phyloP scores from a whole-genome alignment of 805 yeast genomes.

The Nakazawaea anatomiae region DNA sequence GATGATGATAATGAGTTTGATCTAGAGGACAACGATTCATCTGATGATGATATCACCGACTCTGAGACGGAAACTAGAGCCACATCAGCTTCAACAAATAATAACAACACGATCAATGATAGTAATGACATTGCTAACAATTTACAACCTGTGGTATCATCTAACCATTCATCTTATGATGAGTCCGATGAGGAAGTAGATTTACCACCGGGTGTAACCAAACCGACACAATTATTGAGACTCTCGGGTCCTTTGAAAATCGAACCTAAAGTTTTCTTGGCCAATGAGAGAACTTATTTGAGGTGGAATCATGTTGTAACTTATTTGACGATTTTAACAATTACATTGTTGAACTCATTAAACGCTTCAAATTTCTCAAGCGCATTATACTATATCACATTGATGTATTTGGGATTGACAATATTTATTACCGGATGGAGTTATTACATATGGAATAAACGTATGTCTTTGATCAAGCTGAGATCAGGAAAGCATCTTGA shows the following conservation, averaged over 20 bases:
- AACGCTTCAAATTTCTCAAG: conserved; percentile 55
- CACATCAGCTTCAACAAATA: neutral
- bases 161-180: conserved; percentile 14
- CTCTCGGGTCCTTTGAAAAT: conserved; percentile 90
- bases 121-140: neutral
- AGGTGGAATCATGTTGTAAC: conserved; percentile 91
- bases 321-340: conserved; percentile 77
- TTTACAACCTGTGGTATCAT: neutral
- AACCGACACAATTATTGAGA: conserved; percentile 73
- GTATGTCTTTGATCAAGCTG: conserved; percentile 68
- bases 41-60: conserved; percentile 24
- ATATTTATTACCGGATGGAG: conserved; percentile 88
- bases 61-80: neutral
- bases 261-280: conserved; percentile 98
- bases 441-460: conserved; percentile 62
- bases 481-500: conserved; percentile 87
- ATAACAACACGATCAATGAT: neutral
- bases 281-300: conserved; percentile 95
- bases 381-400: conserved; percentile 68
- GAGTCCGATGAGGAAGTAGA: conserved; percentile 83
- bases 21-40: conserved; percentile 54
- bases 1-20: conserved; percentile 37
- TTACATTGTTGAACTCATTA: conserved; percentile 75
- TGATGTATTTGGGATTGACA: conserved; percentile 74
- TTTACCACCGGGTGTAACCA: conserved; percentile 83